Base-by-base conservation (phyloP, 2,329 filamentous ascomycete species). In the Diaporthe velutina region DNA sequence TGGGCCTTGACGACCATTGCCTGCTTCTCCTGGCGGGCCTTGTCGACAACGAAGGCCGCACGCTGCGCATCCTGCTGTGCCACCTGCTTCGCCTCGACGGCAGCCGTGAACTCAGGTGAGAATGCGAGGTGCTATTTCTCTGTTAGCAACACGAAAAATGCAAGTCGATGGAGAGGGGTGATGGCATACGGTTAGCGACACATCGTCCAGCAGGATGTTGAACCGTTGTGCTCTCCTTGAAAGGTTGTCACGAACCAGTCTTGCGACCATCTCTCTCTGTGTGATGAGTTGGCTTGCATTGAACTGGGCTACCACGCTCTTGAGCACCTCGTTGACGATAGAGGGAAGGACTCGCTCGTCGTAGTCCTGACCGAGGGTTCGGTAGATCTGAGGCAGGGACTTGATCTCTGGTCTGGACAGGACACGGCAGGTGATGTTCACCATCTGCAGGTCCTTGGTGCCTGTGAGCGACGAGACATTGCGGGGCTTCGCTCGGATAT, bases 341-440 rank as follows among this genome's bases (percentile, higher is more conserved):
- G 96, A 98, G 9, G 97, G 97, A 77, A 99, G 89, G 55, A 99
- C 95, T 76, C 97, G 90, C 91, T 99, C 97, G 81, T 99, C 97
- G 83, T 98, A 99, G 86, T 99, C 97, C 73, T 93, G 93, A 72
- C 97, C 97, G 48, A 99, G 90, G 1, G 97, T 99, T 78, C 97
- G 91, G 90, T 98, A 99, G 82, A 99, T 99, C 86, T 98, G 95
- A 25, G 97, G 97, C 55, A 99, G 91, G 42, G 96, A 94, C 78
- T 94, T 92, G 81, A 99, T 88, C 74, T 95, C 92, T 73, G 97
- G 97, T 80, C 95, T 90, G 75, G 96, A 98, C 71, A 99, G 94
- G 75, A 99, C 97, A 94, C 97, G 96, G 86, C 97, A 99, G 82
- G 96, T 99, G 84, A 99, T 98, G 91, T 99, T 99, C 83, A 98